A percentile compares a stretch with the other conserved stretches of the same genome.
phyloP scores from a whole-genome alignment of 2,329 filamentous ascomycete species.

The Fusarium transvaalense region DNA sequence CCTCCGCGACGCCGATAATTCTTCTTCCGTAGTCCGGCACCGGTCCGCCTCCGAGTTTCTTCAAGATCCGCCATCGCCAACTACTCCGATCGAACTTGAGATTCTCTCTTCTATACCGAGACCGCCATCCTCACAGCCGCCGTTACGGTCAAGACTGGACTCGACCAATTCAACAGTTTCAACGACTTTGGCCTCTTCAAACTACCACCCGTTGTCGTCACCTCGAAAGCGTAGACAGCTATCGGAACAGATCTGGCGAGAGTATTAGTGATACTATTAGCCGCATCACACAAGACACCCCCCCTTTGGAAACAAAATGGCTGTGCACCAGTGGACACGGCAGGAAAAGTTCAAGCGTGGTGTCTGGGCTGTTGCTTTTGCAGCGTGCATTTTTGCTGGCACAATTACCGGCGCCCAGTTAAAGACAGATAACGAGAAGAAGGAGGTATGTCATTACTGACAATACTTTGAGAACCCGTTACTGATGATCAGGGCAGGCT shows the following conservation, averaged over 20 bases:
- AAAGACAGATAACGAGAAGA: slow-evolving; percentile 62
- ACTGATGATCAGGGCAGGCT: slow-evolving; percentile 41
- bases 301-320: slow-evolving; percentile 23
- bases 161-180: slow-evolving; percentile 7
- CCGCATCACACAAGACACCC: not conserved
- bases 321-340: slow-evolving; percentile 46
- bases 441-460: slow-evolving; percentile 52
- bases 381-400: slow-evolving; percentile 61
- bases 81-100: slow-evolving; percentile 28
- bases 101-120: not conserved
- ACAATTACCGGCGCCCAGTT: slow-evolving; percentile 63
- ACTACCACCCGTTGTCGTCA: slow-evolving; percentile 34
- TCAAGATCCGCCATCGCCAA: slow-evolving; percentile 13
- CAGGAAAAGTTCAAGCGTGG: slow-evolving; percentile 53
- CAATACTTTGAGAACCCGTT: not conserved
- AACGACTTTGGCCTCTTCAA: slow-evolving; percentile 5
- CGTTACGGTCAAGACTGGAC: not conserved
- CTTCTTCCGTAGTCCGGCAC: slow-evolving; percentile 33
- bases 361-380: slow-evolving; percentile 59
- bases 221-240: slow-evolving; percentile 38
- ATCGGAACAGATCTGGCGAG: slow-evolving; percentile 47
- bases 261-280: slow-evolving; percentile 44
- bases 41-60: slow-evolving; percentile 27
- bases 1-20: slow-evolving; percentile 25
- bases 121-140: not conserved